phyloP scores from a whole-genome alignment of 306 rosid genomes.

The Glycine latifolia region DNA sequence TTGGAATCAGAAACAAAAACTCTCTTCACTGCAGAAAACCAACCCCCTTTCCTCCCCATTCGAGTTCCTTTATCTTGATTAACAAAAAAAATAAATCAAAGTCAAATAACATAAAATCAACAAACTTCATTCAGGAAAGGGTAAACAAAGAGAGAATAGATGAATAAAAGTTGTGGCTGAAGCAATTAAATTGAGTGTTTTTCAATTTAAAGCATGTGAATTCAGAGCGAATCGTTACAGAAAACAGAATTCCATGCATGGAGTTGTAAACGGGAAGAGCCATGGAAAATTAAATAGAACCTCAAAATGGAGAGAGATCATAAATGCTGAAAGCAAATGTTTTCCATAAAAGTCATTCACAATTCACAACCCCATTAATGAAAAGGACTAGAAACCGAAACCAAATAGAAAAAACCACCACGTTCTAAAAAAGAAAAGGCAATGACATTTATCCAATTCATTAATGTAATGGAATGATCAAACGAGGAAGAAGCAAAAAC shows the following conservation, averaged over 20 bases:
- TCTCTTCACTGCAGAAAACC: conserved; percentile 87
- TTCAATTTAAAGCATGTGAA: conserved; percentile 15
- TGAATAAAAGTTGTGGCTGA: neutral
- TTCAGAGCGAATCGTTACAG: neutral
- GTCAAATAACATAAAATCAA: conserved; percentile 25
- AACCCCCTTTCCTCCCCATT: conserved; percentile 94
- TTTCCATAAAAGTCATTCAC: conserved; percentile 18
- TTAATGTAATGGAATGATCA: conserved; percentile 41
- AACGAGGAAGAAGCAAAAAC: neutral
- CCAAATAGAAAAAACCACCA: conserved; percentile 19
- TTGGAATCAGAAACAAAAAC: conserved; percentile 63
- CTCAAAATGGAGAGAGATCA: conserved; percentile 18
- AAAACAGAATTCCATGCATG: conserved; percentile 34
- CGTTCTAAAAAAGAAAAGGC: neutral
- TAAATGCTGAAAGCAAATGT: conserved; percentile 11
- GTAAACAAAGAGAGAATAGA: neutral
- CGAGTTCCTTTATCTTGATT: conserved; percentile 27
- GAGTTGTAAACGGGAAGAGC: conserved; percentile 30
- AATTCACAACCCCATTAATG: conserved; percentile 7
- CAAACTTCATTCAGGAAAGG: neutral
- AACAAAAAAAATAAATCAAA: neutral
- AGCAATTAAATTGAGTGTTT: neutral
- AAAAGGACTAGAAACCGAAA: neutral
- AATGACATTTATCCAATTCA: conserved; percentile 36
- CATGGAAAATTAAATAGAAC: neutral